Conservation (phyloP, 2,329 filamentous ascomycete genomes). For the Diatrype stigma region DNA sequence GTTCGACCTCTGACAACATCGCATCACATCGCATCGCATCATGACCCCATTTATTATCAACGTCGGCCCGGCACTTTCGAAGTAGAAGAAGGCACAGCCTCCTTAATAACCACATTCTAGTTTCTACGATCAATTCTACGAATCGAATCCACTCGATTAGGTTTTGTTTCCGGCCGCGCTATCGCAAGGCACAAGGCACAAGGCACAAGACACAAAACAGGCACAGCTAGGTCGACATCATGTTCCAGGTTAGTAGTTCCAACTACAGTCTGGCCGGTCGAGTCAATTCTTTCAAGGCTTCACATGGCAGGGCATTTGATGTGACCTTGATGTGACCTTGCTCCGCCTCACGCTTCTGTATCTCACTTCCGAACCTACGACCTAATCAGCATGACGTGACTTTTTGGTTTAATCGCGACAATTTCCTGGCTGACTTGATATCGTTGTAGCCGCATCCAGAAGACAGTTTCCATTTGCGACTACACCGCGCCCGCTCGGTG, state of each 20-base stretch:
- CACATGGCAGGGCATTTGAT: not conserved
- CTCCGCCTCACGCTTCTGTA: not conserved
- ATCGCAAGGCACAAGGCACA: not conserved
- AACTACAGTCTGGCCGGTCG: not conserved
- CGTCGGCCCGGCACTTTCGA: not conserved
- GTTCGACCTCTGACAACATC: not conserved
- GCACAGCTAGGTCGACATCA: too few species aligned
- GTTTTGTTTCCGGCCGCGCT: too few species aligned
- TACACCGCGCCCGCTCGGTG: slow-evolving; percentile 80
- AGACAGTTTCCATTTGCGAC: slow-evolving; percentile 66
- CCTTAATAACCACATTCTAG: too few species aligned
- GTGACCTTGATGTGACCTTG: too few species aligned
- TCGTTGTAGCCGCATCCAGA: slow-evolving; percentile 25
- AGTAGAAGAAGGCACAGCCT: not conserved
- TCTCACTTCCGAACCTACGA: not conserved
- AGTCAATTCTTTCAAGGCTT: not conserved
- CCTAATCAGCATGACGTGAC: not conserved
- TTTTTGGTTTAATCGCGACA: not conserved
- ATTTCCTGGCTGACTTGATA: slow-evolving; percentile 4
- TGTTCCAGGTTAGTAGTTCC: not conserved
- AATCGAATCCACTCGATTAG: not conserved
- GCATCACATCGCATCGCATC: not conserved
- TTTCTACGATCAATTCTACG: not conserved
- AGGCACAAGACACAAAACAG: not conserved
- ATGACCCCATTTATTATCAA: not conserved